Evolutionary conservation across 2,329 filamentous ascomycete genomes (phyloP).

Genomic region (Fusarium sp.): DNA sequence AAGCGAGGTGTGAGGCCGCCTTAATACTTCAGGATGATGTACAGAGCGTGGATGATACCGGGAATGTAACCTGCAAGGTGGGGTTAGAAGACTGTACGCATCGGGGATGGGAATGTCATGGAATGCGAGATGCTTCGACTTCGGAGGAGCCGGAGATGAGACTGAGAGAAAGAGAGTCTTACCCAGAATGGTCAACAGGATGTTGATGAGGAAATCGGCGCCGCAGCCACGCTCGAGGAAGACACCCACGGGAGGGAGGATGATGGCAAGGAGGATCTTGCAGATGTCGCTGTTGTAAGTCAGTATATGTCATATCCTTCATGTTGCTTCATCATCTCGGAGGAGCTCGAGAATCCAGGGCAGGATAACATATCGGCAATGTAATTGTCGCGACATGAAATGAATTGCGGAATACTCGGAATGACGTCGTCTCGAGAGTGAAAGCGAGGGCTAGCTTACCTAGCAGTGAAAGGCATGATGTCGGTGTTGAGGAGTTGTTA

Average conservation of each 20-base stretch:
- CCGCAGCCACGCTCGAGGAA: constrained; percentile 94
- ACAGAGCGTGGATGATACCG: constrained; percentile 92
- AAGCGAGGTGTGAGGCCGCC: constrained; percentile 18
- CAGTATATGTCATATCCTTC: constrained; percentile 8
- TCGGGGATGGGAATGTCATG: background rate
- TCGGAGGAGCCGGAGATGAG: constrained; percentile 51
- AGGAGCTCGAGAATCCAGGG: background rate
- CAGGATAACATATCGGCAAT: background rate
- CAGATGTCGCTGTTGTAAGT: constrained; percentile 60
- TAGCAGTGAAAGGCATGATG: constrained; percentile 69
- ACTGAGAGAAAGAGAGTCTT: constrained; percentile 40
- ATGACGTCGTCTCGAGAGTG: constrained; percentile 23
- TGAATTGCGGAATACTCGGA: constrained; percentile 31
- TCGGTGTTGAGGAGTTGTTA: constrained; percentile 30
- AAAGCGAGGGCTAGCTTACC: constrained; percentile 53
- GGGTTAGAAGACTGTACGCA: constrained; percentile 22
- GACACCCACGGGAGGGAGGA: constrained; percentile 90
- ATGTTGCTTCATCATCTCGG: background rate
- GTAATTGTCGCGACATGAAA: constrained; percentile 7
- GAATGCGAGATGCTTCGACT: constrained; percentile 8
- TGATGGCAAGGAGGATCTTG: constrained; percentile 84
- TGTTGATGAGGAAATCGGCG: constrained; percentile 91
- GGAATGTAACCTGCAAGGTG: constrained; percentile 67
- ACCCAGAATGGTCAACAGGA: constrained; percentile 82
- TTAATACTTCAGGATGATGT: constrained; percentile 93